Evolutionary conservation across 306 rosid species (phyloP).

Genomic region (Abrus pulchellus): DNA sequence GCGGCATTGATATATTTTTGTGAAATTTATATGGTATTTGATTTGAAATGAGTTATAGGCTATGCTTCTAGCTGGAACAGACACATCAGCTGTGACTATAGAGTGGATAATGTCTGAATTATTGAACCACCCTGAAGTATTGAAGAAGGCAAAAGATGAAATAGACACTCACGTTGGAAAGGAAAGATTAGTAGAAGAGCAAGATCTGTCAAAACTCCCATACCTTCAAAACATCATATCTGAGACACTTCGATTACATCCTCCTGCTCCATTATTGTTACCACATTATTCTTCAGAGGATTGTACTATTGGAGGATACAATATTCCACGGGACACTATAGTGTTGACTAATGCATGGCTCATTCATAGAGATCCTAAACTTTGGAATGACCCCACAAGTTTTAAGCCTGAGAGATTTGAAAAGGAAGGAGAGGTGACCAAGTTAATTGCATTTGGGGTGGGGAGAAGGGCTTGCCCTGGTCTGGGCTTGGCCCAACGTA

Average conservation of each 20-base stretch:
- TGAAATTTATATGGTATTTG: not conserved
- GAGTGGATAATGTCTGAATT: conserved; percentile 51
- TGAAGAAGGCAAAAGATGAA: conserved; percentile 39
- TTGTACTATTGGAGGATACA: conserved; percentile 38
- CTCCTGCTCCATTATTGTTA: conserved; percentile 41
- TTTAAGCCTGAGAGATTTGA: conserved; percentile 50
- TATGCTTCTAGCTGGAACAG: conserved; percentile 50
- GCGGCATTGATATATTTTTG: too few species aligned
- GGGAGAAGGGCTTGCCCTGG: conserved; percentile 54
- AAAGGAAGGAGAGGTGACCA: conserved; percentile 39
- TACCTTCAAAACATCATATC: conserved; percentile 45
- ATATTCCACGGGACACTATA: conserved; percentile 45
- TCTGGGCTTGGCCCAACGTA: conserved; percentile 42
- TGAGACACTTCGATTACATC: conserved; percentile 43
- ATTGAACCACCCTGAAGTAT: conserved; percentile 34
- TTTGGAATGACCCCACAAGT: conserved; percentile 32
- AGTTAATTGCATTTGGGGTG: conserved; percentile 40
- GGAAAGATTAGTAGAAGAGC: conserved; percentile 31
- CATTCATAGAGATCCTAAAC: conserved; percentile 44
- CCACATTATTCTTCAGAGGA: conserved; percentile 46
- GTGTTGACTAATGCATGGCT: conserved; percentile 42
- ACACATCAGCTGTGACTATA: conserved; percentile 39
- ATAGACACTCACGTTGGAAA: conserved; percentile 35
- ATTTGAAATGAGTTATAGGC: conserved; percentile 17
- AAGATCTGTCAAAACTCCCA: conserved; percentile 45